Base-by-base conservation (phyloP, 2,329 filamentous ascomycete genomes). In the Colletotrichum endophyticum region DNA sequence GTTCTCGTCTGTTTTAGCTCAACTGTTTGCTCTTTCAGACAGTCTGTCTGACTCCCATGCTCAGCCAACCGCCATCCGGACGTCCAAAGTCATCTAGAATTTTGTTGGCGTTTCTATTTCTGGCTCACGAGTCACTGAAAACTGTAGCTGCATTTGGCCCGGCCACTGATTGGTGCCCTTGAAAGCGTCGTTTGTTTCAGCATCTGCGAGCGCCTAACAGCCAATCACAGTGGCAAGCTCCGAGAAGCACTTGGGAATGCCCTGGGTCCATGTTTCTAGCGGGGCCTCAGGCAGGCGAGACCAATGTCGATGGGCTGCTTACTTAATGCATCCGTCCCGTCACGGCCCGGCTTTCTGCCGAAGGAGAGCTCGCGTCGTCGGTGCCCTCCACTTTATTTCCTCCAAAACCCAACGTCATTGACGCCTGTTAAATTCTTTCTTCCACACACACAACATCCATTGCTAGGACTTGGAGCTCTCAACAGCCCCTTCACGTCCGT, bases 101-200 rank as follows among this genome's bases (percentile, higher is more conserved):
- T 28, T 32, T 39, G 34, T 69, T 68, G 59, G 44, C 64, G 64
- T 57, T 57, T 76, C 77, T 78, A 78, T 77, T 78, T 76, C 70
- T 70, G 77, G 75, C 62, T 49, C 44, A 22, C n/a, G 44, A 49
- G 61, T 27, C 30, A 57, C 44, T 22, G 19, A 49, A 49, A 61
- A 64, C 57, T 28, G 63, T 68, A 66, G 27, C 73, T 77, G 68
- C 56, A 66, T 66, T 64, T 67, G 63, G 27, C 27, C 36, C 22
- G 15, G n/a, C 15, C 56, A 12, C 15, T 73, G 27, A 73, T 76
- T 77, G 76, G 76, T 77, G 76, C 76, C 64, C 71, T 76, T 53
- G 49, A 49, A 12, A 49, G 32, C 71, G 75, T 84, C 81, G 81
- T 83, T 79, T 82, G 83, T 84, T 84, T 84, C 83, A 84, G 83